Evolutionary conservation across 1,139 yeast genomes (phyloP).

Genomic region (Suhomyces choctaworum): DNA sequence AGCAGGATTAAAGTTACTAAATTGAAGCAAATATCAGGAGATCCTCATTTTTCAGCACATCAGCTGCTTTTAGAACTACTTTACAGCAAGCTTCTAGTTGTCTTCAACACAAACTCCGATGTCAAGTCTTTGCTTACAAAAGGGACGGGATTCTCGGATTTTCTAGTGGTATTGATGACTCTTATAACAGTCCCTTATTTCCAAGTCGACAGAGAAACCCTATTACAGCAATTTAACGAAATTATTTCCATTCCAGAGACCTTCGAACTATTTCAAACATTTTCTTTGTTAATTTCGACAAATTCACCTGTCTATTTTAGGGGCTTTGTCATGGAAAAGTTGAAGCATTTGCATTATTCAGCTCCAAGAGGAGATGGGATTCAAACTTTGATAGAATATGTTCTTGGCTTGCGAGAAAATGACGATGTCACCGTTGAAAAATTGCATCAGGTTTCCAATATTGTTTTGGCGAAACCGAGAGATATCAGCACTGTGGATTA

Average conservation of each 20-base stretch:
- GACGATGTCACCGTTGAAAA: constrained; percentile 67
- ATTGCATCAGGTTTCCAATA: constrained; percentile 62
- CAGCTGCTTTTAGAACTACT: constrained; percentile 32
- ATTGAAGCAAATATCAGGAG: constrained; percentile 12
- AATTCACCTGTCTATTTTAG: constrained; percentile 38
- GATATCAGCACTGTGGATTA: constrained; percentile 48
- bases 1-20: constrained; percentile 24
- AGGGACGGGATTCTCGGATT: constrained; percentile 76
- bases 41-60: constrained; percentile 3
- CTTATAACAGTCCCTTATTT: constrained; percentile 45
- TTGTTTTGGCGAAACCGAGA: constrained; percentile 63
- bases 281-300: constrained; percentile 50
- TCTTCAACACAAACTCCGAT: constrained; percentile 48
- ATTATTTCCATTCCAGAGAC: constrained; percentile 49
- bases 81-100: constrained; percentile 30
- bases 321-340: constrained; percentile 40
- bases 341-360: constrained; percentile 56
- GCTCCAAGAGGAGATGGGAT: constrained; percentile 65
- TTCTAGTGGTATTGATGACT: constrained; percentile 56
- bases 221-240: constrained; percentile 1
- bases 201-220: constrained; percentile 4
- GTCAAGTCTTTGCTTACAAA: constrained; percentile 56
- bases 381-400: constrained; percentile 68
- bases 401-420: constrained; percentile 72
- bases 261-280: constrained; percentile 57